Conservation (phyloP, 768 basidiomycete genomes). For the Rhizopogon vinicolor region DNA sequence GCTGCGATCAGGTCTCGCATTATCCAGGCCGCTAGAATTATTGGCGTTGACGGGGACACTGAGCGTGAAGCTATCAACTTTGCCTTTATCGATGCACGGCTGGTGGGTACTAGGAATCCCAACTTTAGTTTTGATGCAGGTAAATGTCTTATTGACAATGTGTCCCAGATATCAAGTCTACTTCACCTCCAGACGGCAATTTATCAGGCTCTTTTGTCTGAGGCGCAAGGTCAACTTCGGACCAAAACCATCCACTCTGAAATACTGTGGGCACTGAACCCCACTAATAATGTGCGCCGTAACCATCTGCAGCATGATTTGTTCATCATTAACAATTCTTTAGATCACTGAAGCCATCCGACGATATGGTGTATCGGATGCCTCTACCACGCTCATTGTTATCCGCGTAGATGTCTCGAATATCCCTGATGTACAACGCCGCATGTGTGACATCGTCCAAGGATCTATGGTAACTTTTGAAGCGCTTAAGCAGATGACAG, state of each 20-base stretch:
- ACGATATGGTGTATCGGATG: conserved; percentile 78
- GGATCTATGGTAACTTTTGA: conserved; percentile 51
- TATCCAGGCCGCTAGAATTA: conserved; percentile 58
- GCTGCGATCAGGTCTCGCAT: conserved; percentile 59
- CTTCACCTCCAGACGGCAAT: conserved; percentile 83
- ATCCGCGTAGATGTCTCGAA: conserved; percentile 55
- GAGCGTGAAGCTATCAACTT: conserved; percentile 83
- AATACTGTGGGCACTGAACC: conserved; percentile 82
- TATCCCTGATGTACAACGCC: conserved; percentile 37
- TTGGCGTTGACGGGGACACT: conserved; percentile 54
- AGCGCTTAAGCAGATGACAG: conserved; percentile 44
- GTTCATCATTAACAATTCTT: background rate
- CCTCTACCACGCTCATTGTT: conserved; percentile 61
- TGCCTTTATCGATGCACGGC: conserved; percentile 82
- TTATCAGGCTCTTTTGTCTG: conserved; percentile 73
- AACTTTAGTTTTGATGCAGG: conserved; percentile 6
- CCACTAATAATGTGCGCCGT: conserved; percentile 72
- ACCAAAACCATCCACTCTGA: conserved; percentile 92
- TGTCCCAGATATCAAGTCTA: conserved; percentile 68
- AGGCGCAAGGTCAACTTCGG: conserved; percentile 51
- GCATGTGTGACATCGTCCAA: conserved; percentile 53
- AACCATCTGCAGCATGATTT: background rate
- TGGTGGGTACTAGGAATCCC: conserved; percentile 46
- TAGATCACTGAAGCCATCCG: conserved; percentile 88
- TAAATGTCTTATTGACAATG: conserved; percentile 3